phyloP scores from a whole-genome alignment of 164 flowering plant genomes.

The Paratinospora sagittata region DNA sequence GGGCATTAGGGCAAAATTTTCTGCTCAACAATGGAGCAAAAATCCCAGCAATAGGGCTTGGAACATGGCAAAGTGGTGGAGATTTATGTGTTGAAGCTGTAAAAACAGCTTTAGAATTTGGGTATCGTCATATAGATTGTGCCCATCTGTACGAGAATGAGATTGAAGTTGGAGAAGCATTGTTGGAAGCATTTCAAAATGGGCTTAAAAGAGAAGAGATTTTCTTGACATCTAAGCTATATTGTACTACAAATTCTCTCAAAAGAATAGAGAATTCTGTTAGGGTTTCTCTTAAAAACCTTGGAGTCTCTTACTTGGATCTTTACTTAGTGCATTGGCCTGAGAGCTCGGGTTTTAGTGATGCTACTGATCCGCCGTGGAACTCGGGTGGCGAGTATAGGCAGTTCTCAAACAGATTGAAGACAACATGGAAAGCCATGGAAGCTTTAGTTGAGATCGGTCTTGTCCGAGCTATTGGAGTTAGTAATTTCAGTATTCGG shows the following conservation, averaged over 20 bases:
- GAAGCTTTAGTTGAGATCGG: conserved; percentile 68
- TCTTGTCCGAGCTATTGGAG: conserved; percentile 67
- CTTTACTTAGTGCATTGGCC: conserved; percentile 74
- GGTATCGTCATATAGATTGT: conserved; percentile 66
- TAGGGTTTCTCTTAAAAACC: conserved; percentile 54
- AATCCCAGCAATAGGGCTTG: conserved; percentile 65
- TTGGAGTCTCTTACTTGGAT: conserved; percentile 57
- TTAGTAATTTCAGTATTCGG: conserved; percentile 63
- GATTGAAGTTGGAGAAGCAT: conserved; percentile 57
- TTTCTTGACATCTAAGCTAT: conserved; percentile 60
- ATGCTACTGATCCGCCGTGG: conserved; percentile 66
- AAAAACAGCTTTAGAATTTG: conserved; percentile 46
- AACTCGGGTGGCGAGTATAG: conserved; percentile 51
- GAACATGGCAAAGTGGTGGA: conserved; percentile 77
- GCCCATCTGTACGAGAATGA: conserved; percentile 73
- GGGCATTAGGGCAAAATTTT: conserved; percentile 29
- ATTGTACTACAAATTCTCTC: conserved; percentile 48
- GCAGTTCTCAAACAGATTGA: conserved; percentile 43
- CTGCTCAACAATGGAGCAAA: conserved; percentile 51
- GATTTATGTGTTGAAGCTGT: conserved; percentile 61
- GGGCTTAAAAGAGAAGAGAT: conserved; percentile 53
- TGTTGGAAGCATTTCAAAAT: conserved; percentile 41
- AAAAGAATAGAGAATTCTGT: conserved; percentile 61
- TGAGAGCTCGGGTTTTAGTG: conserved; percentile 54
- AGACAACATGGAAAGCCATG: conserved; percentile 81